Conservation (phyloP, 2,329 filamentous ascomycete genomes). For the Helotiales sp. region DNA sequence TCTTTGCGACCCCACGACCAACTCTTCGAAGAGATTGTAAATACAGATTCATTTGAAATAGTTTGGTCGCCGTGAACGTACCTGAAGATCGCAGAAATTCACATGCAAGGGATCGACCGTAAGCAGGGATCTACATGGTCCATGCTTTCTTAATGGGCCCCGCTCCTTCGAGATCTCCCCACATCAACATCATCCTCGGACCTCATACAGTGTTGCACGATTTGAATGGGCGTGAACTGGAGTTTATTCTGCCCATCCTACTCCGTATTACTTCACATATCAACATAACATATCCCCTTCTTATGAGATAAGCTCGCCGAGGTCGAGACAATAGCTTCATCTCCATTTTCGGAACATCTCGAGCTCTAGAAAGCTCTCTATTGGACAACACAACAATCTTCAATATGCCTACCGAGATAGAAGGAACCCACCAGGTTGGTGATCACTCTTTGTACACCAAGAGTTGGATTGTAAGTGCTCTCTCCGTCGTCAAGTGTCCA, state of each 20-base stretch:
- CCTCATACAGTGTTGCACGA: neutral
- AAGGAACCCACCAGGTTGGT: slow-evolving; percentile 34
- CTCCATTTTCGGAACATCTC: neutral
- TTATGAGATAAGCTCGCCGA: neutral
- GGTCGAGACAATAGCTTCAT: neutral
- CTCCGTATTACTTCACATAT: neutral
- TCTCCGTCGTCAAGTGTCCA: neutral
- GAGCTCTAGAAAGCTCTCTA: neutral
- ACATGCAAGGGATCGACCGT: slow-evolving; percentile 17
- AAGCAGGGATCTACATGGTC: neutral
- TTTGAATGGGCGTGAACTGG: neutral
- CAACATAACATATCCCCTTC: neutral
- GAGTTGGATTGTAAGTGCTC: slow-evolving; percentile 32
- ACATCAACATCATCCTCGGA: too few relatives aligned
- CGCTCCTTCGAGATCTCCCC: too few relatives aligned
- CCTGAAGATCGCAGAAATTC: slow-evolving; percentile 7
- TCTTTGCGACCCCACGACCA: neutral
- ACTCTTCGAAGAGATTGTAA: neutral
- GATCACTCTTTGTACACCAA: slow-evolving; percentile 35
- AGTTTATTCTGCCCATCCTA: neutral
- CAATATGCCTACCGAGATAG: slow-evolving; percentile 33
- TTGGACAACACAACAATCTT: neutral
- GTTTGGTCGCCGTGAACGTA: neutral
- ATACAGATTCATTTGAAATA: neutral
- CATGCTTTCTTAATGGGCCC: too few relatives aligned